Base-by-base conservation (phyloP, 208 protist species). In the Leishmania arabica region DNA sequence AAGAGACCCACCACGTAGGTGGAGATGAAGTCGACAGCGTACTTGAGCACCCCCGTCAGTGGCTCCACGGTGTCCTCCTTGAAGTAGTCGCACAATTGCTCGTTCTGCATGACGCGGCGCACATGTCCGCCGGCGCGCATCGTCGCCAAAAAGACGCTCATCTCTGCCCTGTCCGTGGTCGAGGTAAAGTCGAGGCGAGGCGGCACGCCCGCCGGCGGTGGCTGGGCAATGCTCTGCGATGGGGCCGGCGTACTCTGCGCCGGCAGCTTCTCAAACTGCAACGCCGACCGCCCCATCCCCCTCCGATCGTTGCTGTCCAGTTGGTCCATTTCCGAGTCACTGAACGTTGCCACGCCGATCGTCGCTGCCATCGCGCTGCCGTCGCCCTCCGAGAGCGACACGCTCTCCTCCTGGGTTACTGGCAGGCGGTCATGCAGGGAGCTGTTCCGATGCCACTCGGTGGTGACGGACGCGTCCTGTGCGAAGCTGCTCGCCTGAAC, bases 181-280 rank as follows among this genome's bases (percentile, higher is more conserved):
- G 87, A 92, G 19, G 92, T 87, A 76, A 96, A 97, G 87, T 95
- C 85, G 53, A 97, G 86, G 0, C 95, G 89, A 1, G 94, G 94
- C 27, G 92, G 88, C 69, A 95, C 78, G 0, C 83, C 88, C 11
- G 80, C 31, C 6, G 68, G 76, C 42, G 78, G 79, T 34, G 60
- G 77, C 9, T 65, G 77, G 15, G 31, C 70, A 27, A 42, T 21
- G n/a, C 51, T 53, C 51, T 31, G 77, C n/a, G 53, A 34, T 1
- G 51, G 27, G 27, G 56, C 47, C 45, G 49, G 13, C 11, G 27
- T 27, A 60, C 72, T 71, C 53, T 47, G 72, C 40, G 66, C 17
- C 21, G 64, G n/a, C 4, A 68, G 42, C 74, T 79, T 86, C 19
- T 75, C 53, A 47, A 56, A 47, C 65, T 71, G 74, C 77, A 62